Base-by-base conservation (phyloP, 2,329 filamentous ascomycete genomes). In the Penicillium sp. region DNA sequence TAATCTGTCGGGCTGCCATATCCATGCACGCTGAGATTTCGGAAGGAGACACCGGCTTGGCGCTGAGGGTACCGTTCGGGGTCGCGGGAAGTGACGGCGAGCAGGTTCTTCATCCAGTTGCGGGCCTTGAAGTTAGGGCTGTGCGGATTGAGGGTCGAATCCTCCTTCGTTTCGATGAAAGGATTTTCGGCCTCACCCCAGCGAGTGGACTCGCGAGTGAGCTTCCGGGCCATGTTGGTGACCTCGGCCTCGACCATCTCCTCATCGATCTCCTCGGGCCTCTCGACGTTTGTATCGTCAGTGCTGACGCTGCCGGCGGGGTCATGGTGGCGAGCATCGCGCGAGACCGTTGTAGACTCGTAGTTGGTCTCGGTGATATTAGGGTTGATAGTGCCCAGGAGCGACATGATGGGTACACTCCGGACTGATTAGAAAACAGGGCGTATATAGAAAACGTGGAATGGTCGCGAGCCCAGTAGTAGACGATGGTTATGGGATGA, bases 1-100 rank as follows among this genome's bases (percentile, higher is more conserved):
- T 86, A 89, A 66, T 89, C 86, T 1, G 85, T 88, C 0, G 82
- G 76, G 36, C 79, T 80, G 40, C 86, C 86, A 61, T 80, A 89
- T 36, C 86, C 86, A 63, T 84, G 83, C 5, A 88, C 84, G 54
- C 82, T 88, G 50, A 90, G 74, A 63, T 88, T 80, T 68, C 82
- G 80, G 73, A 86, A 89, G 45, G 79, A 77, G 40, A 90, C 77
- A 42, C 87, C 86, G 0, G 82, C 79, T 13, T 81, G 82, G 61
- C 85, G 80, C 38, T 63, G 58, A 1, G 69, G 72, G 67, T 83
- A 83, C 13, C 71, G 66, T 57, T 77, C 74, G 46, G 81, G 84
- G 51, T 81, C 78, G 54, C 71, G 75, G 28, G 76, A 74, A 16
- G 71, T 72, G 24, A 76, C 66, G 8, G 73, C 72, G 30, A 79